phyloP scores from a whole-genome alignment of 1,284 basidiomycete species.

The Ustilago xerochloae region DNA sequence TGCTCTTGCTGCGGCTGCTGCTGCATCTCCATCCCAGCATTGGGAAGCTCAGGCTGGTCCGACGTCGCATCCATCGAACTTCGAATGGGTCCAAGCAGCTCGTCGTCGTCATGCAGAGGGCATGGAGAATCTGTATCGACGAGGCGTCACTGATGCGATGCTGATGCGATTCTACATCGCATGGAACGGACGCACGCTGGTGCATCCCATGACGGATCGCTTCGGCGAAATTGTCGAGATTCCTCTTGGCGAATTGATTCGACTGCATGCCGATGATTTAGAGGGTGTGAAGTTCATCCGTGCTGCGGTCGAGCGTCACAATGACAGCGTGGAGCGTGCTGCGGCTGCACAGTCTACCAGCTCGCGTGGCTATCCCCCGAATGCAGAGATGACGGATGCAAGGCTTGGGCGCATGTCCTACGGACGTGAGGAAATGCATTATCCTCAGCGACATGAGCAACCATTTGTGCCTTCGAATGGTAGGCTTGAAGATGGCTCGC shows the following conservation, averaged over 20 bases:
- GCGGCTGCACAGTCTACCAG: not conserved
- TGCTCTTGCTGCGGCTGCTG: constrained; percentile 9
- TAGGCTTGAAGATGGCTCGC: constrained; percentile 19
- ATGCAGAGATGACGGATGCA: constrained; percentile 10
- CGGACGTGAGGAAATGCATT: constrained; percentile 16
- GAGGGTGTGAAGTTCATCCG: constrained; percentile 57
- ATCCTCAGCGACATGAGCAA: constrained; percentile 26
- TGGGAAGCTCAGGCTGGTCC: constrained; percentile 14
- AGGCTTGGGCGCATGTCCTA: constrained; percentile 5
- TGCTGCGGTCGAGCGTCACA: constrained; percentile 32
- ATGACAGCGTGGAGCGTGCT: constrained; percentile 17
- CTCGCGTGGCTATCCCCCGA: constrained; percentile 8
- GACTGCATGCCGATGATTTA: constrained; percentile 54
- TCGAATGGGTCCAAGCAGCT: constrained; percentile 29
- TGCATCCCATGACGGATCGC: constrained; percentile 53
- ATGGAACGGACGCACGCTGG: constrained; percentile 64
- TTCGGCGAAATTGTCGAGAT: constrained; percentile 45
- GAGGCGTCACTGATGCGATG: constrained; percentile 66
- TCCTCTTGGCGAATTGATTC: constrained; percentile 49
- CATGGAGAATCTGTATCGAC: constrained; percentile 61
- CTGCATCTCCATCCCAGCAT: constrained; percentile 19
- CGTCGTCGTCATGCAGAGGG: constrained; percentile 58
- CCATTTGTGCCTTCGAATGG: constrained; percentile 28
- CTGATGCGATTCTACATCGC: constrained; percentile 61
- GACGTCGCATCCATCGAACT: constrained; percentile 6